A percentile compares a stretch with the other conserved stretches of the same genome.
These are phyloP conservation scores for Herpetomonas samuelpessoai DNA, from an alignment of 208 protist genomes.

Conservation along the genomic window DNA sequence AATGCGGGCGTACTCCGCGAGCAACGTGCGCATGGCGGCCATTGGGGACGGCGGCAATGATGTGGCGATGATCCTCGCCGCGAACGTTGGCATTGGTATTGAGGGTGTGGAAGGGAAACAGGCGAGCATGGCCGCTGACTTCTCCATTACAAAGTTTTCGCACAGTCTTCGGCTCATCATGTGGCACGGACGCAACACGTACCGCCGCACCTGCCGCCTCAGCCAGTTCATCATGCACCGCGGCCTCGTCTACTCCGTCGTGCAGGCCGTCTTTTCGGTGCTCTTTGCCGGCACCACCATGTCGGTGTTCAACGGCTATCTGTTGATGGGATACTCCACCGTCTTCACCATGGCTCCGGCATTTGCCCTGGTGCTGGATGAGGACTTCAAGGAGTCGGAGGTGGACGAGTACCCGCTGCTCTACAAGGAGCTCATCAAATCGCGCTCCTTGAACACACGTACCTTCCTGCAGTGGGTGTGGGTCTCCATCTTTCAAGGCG, in stretches of 20 bases:
- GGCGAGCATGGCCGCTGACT: conserved; percentile 97
- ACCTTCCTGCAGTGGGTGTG: conserved; percentile 86
- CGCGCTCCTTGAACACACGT: conserved; percentile 83
- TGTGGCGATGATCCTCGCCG: conserved; percentile 95
- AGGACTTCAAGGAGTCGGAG: conserved; percentile 92
- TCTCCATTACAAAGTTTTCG: conserved; percentile 96
- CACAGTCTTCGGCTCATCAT: conserved; percentile 87
- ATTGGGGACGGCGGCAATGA: conserved; percentile 99
- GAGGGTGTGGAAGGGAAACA: conserved; percentile 98
- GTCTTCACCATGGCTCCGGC: conserved; percentile 98
- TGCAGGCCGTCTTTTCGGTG: conserved; percentile 97
- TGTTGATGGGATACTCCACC: conserved; percentile 97
- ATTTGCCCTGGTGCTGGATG: conserved; percentile 97
- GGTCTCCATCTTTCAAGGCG: conserved; percentile 89
- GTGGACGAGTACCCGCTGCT: conserved; percentile 96
- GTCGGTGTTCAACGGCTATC: conserved; percentile 96
- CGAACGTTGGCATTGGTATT: conserved; percentile 97
- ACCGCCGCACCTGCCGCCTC: conserved; percentile 91
- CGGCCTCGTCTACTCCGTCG: conserved; percentile 98
- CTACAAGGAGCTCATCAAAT: conserved; percentile 97
- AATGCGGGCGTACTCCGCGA: conserved; percentile 54
- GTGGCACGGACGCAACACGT: conserved; percentile 88
- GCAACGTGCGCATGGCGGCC: conserved; percentile 78
- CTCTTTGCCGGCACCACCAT: conserved; percentile 97
- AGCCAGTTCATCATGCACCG: conserved; percentile 98